A percentile compares a stretch with the other conserved stretches of the same genome.
Evolutionary conservation across 441 rosid genomes (phyloP).

Genomic region (Adansonia rubrostipa): DNA sequence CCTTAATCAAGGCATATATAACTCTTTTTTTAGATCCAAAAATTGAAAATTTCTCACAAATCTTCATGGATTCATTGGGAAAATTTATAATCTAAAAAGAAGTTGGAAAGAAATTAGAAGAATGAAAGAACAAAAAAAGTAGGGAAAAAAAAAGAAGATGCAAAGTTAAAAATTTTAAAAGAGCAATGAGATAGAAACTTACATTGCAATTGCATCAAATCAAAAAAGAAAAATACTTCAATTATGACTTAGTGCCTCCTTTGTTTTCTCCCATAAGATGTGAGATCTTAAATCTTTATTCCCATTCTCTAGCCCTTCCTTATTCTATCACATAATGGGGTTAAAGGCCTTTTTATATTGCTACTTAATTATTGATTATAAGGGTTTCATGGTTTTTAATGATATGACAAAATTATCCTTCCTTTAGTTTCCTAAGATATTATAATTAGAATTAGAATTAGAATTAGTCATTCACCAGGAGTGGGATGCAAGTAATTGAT

Average conservation of each 20-base stretch:
- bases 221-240: too few species aligned
- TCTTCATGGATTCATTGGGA: background rate
- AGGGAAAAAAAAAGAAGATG: background rate
- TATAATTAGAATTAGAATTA: background rate
- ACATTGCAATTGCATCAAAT: too few species aligned
- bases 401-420: conserved; percentile 15
- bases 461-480: background rate
- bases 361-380: background rate
- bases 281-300: too few species aligned
- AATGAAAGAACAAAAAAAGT: background rate
- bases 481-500: background rate
- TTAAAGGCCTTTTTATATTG: background rate
- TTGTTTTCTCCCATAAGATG: too few species aligned
- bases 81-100: background rate
- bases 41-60: background rate
- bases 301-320: too few species aligned
- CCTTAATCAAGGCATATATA: too few species aligned
- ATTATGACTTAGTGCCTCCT: too few species aligned
- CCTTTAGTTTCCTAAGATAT: background rate
- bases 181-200: background rate
- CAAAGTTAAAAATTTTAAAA: background rate
- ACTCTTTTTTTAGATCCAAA: background rate
- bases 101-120: background rate
- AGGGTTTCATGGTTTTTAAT: background rate
- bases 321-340: too few species aligned